Evolutionary conservation across 257 asterid genomes (phyloP).

Genomic region (Nicotiana undulata): DNA sequence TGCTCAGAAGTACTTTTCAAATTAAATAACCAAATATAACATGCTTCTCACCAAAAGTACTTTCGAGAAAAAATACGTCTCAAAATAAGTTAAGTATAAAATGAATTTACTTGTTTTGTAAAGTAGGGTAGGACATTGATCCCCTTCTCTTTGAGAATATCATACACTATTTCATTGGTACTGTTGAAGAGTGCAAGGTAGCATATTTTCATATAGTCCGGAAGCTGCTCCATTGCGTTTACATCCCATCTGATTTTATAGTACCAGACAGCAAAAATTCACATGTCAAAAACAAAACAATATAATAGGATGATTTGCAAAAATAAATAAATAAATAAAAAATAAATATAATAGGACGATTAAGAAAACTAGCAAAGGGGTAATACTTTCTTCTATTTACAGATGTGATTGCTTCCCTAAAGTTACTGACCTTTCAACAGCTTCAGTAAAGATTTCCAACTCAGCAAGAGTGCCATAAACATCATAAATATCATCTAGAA

Average conservation of each 20-base stretch:
- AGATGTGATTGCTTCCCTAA: too few species aligned
- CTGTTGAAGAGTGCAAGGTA: neutral
- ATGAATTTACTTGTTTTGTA: neutral
- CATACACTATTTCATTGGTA: conserved; percentile 1
- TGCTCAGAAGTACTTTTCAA: too few species aligned
- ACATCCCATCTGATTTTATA: conserved; percentile 8
- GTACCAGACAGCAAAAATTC: neutral
- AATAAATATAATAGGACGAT: too few species aligned
- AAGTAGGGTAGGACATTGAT: neutral
- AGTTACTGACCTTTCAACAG: conserved; percentile 22
- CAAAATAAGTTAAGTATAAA: too few species aligned
- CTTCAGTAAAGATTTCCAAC: conserved; percentile 21
- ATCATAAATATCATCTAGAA: neutral
- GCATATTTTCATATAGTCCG: conserved; percentile 6
- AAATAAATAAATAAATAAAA: too few species aligned
- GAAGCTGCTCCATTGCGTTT: neutral
- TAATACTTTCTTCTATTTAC: too few species aligned
- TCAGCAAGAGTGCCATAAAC: conserved; percentile 20
- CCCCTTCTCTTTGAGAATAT: conserved; percentile 2
- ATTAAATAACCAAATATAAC: too few species aligned
- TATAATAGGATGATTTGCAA: too few species aligned
- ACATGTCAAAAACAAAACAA: too few species aligned
- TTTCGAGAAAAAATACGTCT: too few species aligned
- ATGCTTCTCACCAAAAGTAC: too few species aligned
- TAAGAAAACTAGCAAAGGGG: too few species aligned